These are phyloP conservation scores for Tricholoma furcatifolium DNA, from an alignment of 768 basidiomycete genomes.

Conservation along the genomic window DNA sequence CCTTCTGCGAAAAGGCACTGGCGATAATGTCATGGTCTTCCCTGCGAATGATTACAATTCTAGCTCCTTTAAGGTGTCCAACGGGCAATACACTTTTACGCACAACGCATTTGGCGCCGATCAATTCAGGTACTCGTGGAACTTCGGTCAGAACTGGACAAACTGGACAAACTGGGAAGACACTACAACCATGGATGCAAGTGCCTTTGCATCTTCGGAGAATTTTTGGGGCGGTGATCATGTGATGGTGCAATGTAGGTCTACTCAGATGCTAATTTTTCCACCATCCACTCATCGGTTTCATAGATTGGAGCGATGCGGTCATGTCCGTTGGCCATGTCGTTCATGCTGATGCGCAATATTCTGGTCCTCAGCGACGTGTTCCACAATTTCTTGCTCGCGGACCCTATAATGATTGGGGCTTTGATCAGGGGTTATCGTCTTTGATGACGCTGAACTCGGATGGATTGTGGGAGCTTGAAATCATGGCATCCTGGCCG, in stretches of 20 bases:
- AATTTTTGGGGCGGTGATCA: slow-evolving; percentile 83
- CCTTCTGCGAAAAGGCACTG: slow-evolving; percentile 74
- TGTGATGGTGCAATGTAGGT: slow-evolving; percentile 85
- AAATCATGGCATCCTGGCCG: slow-evolving; percentile 91
- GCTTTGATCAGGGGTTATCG: slow-evolving; percentile 80
- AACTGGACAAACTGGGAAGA: slow-evolving; percentile 80
- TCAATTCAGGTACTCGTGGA: slow-evolving; percentile 80
- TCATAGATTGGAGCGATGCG: slow-evolving; percentile 73
- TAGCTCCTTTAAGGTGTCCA: slow-evolving; percentile 51
- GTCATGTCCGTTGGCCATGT: slow-evolving; percentile 62
- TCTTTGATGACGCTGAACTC: slow-evolving; percentile 64
- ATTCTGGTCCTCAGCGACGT: slow-evolving; percentile 57
- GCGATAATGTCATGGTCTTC: slow-evolving; percentile 84
- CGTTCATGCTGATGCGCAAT: slow-evolving; percentile 75
- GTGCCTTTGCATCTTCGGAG: slow-evolving; percentile 47
- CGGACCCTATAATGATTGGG: slow-evolving; percentile 91
- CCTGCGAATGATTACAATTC: slow-evolving; percentile 77
- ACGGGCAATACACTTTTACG: slow-evolving; percentile 70
- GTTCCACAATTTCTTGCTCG: slow-evolving; percentile 87
- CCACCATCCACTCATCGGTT: not conserved
- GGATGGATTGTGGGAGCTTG: slow-evolving; percentile 77
- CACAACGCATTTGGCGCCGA: slow-evolving; percentile 89
- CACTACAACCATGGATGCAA: slow-evolving; percentile 58
- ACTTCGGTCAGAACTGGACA: slow-evolving; percentile 86
- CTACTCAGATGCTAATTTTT: not conserved